Evolutionary conservation across 805 yeast species (phyloP), one percentile per base, ranked within the genome.

Genomic region (Zygosaccharomyces kombuchaensis): DNA sequence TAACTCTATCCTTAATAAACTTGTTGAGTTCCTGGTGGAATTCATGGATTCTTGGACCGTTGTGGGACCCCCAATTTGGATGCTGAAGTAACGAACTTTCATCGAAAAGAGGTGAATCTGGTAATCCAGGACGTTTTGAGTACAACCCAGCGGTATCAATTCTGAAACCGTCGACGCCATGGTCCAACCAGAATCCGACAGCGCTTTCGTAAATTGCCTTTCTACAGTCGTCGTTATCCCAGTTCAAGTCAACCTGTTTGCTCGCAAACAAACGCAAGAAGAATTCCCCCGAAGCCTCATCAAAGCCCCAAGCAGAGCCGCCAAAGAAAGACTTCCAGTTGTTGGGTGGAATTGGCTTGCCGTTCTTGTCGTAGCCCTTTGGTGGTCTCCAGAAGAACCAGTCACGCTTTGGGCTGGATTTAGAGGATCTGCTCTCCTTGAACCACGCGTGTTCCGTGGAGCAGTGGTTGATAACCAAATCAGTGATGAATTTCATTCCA

Each of bases 331-430:
- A 72, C 27, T 56, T 54, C 82, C 82, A 78, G 62, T 78, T 78
- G 63, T 73, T 78, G 12, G 82, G 81, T 10, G 80, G 80, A n/a
- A 63, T 70, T 53, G 79, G 70, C 43, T 68, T 68, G 19, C 82
- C 81, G 12, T 69, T 55, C 22, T 58, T 63, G 49, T 73, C 78
- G 57, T 67, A 72, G 8, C 51, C 54, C 27, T 79, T 70, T 23
- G 75, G 73, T 53, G 69, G 72, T 53, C 69, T 74, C 83, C 84
- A 78, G 49, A 75, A 67, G 62, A 76, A 77, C 81, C 82, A 78
- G 61, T 78, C 81, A 59, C 82, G 71, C 63, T 78, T 77, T 8
- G 80, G 74, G 58, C 73, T 76, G 44, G 69, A 62, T 53, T 67
- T 71, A 13, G 79, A 72, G 9, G 75, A 66, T 41, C 77, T 60